Conservation (phyloP, 1,284 basidiomycete genomes). For the Pisolithus thermaeus region DNA sequence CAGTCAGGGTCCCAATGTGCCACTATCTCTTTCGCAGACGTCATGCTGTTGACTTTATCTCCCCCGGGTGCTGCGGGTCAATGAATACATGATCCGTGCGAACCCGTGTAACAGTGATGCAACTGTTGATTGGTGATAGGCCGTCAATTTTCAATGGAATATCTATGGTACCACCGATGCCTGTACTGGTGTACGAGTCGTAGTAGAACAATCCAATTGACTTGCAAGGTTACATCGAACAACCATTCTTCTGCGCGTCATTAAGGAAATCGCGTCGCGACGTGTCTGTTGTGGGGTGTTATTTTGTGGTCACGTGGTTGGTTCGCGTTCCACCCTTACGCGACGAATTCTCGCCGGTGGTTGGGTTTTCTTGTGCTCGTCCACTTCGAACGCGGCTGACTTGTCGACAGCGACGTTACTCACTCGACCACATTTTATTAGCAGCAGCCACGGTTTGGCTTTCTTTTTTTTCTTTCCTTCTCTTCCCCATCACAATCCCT, state of each 20-base stretch:
- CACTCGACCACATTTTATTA: conserved; percentile 5
- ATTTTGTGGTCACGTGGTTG: conserved; percentile 25
- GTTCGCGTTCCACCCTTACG: conserved; percentile 32
- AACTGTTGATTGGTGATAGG: too few species aligned
- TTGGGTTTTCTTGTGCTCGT: not conserved
- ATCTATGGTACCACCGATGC: not conserved
- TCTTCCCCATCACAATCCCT: conserved; percentile 15
- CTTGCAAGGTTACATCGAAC: too few species aligned
- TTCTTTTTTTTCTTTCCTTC: conserved; percentile 14
- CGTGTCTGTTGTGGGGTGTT: conserved; percentile 32
- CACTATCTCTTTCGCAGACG: not conserved
- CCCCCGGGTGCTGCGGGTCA: too few species aligned
- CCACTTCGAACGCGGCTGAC: conserved; percentile 25
- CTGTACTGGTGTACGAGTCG: too few species aligned
- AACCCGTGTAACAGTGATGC: too few species aligned
- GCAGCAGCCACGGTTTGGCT: conserved; percentile 15
- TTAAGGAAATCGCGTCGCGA: conserved; percentile 23
- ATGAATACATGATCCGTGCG: too few species aligned
- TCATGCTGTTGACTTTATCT: not conserved
- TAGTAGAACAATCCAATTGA: too few species aligned
- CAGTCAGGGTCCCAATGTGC: not conserved
- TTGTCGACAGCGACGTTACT: not conserved
- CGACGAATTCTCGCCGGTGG: conserved; percentile 11
- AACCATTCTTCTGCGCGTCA: too few species aligned
- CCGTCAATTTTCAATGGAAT: not conserved